phyloP scores from a whole-genome alignment of 768 basidiomycete genomes.

The Naganishia friedmannii region DNA sequence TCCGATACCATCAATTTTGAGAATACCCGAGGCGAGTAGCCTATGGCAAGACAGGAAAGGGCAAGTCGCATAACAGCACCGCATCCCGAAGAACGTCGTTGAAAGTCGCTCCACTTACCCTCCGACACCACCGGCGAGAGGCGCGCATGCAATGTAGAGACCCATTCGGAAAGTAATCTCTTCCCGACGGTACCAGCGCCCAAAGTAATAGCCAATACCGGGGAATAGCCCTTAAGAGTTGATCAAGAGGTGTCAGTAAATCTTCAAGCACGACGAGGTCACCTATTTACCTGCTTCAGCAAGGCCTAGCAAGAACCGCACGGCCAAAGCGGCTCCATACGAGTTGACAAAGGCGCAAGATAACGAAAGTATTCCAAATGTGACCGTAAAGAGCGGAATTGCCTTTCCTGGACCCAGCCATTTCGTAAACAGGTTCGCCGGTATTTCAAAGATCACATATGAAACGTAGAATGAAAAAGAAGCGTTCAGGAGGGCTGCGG shows the following conservation, averaged over 20 bases:
- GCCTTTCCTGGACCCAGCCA: conserved; percentile 27
- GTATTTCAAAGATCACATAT: conserved; percentile 25
- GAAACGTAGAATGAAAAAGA: no score
- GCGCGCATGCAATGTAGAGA: conserved; percentile 31
- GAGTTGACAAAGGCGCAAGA: conserved; percentile 24
- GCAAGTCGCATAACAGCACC: neutral
- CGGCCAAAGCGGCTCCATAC: conserved; percentile 5
- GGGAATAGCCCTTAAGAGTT: conserved; percentile 8
- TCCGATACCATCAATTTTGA: conserved; percentile 29
- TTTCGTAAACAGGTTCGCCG: conserved; percentile 30
- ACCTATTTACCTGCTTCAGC: conserved; percentile 22
- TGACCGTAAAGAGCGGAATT: conserved; percentile 24
- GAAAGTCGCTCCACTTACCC: neutral
- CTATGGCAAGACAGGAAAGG: conserved; percentile 6
- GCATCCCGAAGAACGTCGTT: neutral
- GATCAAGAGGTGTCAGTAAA: neutral
- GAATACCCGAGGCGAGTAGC: conserved; percentile 38
- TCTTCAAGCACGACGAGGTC: no score
- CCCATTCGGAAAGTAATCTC: conserved; percentile 24
- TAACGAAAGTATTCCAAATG: conserved; percentile 28
- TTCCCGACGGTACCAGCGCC: conserved; percentile 27
- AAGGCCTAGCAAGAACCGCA: conserved; percentile 27
- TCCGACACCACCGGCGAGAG: conserved; percentile 38
- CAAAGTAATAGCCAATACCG: conserved; percentile 29
- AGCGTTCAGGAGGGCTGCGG: no score